Base-by-base conservation (phyloP, 768 basidiomycete genomes). In the Amylocystis lapponica region DNA sequence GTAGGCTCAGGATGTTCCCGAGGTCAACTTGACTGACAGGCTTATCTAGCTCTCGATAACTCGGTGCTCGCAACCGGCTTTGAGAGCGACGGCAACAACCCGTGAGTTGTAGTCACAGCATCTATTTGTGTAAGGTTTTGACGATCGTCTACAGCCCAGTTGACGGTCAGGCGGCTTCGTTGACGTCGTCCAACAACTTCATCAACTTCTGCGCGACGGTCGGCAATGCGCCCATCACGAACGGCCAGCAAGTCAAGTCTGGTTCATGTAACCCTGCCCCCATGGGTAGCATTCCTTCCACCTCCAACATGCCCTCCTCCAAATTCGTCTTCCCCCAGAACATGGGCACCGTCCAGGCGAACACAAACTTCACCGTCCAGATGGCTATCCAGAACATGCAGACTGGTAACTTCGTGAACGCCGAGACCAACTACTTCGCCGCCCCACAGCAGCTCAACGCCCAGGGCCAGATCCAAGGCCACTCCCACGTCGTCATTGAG, bases 241-340 rank as follows among this genome's bases (percentile, higher is more conserved):
- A 75, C 59, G 75, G 75, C 23, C 36, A 61, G 53, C 59, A 61
- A 45, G 43, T 61, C 51, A 60, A 52, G 48, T 63, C 60, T 4
- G 76, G 78, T 12, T 79, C 78, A 13, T 81, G 81, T 58, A 81
- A 83, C 62, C 71, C 76, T 25, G 68, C 75, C 9, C 76, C 77
- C 0, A 78, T 83, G 70, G 83, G 83, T 41, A 54, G 70, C 32
- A 75, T 85, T 43, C 70, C 76, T n/a, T 60, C 78, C 7, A 59
- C 60, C 21, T 60, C 64, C 32, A 71, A 73, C 43, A 71, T 77
- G 64, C 81, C 84, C 0, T 70, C 74, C 2, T 56, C 65, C 49
- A 83, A 79, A 59, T 82, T 83, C 56, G 47, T 56, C 23, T 52
- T 45, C 48, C 81, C 81, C 4, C 36, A 27, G 36, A 83, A 82